phyloP scores from a whole-genome alignment of 371 early-diverging fungal species.

The Rhizopus microsporus region DNA sequence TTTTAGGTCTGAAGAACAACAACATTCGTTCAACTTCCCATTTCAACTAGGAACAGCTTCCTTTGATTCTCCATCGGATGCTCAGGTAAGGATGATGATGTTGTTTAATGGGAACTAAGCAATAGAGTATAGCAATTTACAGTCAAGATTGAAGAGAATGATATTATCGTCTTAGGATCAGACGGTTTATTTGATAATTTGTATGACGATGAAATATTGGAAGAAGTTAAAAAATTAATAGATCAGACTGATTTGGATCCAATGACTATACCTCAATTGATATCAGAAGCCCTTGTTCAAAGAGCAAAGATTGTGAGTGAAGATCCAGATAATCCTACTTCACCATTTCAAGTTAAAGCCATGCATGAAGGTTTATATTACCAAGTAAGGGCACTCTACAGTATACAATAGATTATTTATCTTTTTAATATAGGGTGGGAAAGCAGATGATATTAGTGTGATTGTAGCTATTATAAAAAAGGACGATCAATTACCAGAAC shows the following conservation, averaged over 20 bases:
- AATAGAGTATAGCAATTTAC: constrained; percentile 43
- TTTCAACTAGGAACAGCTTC: constrained; percentile 73
- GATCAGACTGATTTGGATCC: constrained; percentile 14
- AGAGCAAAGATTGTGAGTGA: constrained; percentile 80
- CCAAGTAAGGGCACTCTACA: constrained; percentile 38
- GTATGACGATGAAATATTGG: constrained; percentile 77
- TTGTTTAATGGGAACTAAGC: neutral
- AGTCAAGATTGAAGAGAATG: constrained; percentile 75
- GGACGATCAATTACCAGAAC: constrained; percentile 25
- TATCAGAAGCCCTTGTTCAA: constrained; percentile 77
- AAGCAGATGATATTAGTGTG: constrained; percentile 83
- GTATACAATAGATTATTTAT: constrained; percentile 17
- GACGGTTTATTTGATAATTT: constrained; percentile 83
- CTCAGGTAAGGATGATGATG: constrained; percentile 49
- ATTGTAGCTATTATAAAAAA: constrained; percentile 68
- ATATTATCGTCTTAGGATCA: constrained; percentile 72
- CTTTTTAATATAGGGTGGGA: constrained; percentile 71
- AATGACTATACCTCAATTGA: constrained; percentile 63
- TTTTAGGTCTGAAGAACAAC: constrained; percentile 88
- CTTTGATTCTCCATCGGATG: constrained; percentile 63
- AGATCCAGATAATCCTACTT: constrained; percentile 69
- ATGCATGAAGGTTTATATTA: constrained; percentile 80
- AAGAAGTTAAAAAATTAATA: constrained; percentile 48
- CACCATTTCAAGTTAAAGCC: constrained; percentile 87
- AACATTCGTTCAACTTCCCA: constrained; percentile 80